Conservation (phyloP, 805 yeast species). For the Pichia eremophila region DNA sequence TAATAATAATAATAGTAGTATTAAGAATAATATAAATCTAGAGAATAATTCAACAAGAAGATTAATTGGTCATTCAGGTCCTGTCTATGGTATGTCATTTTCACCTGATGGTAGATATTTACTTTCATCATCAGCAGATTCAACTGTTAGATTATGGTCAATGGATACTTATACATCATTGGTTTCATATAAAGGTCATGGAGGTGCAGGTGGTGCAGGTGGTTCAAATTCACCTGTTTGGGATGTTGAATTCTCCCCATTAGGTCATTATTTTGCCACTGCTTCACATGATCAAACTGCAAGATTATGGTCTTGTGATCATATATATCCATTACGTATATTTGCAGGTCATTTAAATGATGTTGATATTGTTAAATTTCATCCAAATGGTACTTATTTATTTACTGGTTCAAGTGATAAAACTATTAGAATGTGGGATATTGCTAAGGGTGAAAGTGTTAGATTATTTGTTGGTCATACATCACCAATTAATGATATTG, state of each 20-base stretch:
- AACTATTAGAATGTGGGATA: conserved; percentile 98
- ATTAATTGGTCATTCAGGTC: conserved; percentile 87
- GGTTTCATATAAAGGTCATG: conserved; percentile 91
- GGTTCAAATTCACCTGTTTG: conserved; percentile 75
- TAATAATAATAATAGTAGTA: conserved; percentile 14
- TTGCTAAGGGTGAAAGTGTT: conserved; percentile 78
- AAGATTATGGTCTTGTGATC: conserved; percentile 95
- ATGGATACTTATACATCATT: conserved; percentile 81
- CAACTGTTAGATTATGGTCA: conserved; percentile 89
- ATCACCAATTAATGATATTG: conserved; percentile 75
- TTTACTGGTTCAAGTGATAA: conserved; percentile 94
- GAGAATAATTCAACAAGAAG: conserved; percentile 31
- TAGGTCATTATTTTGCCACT: conserved; percentile 97
- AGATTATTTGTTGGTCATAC: conserved; percentile 89
- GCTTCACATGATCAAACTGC: conserved; percentile 98
- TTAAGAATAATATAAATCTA: too few relatives aligned
- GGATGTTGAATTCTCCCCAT: conserved; percentile 92
- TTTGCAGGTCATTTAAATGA: conserved; percentile 97
- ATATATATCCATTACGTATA: conserved; percentile 87
- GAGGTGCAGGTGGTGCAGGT: conserved; percentile 8
- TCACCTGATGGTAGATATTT: conserved; percentile 82
- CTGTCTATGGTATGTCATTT: conserved; percentile 84
- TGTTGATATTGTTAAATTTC: conserved; percentile 91
- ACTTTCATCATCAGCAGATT: conserved; percentile 81
- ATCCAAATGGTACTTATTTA: conserved; percentile 90